Conservation (phyloP, 1,284 basidiomycete species). For the Phylloboletellus chloephorus region DNA sequence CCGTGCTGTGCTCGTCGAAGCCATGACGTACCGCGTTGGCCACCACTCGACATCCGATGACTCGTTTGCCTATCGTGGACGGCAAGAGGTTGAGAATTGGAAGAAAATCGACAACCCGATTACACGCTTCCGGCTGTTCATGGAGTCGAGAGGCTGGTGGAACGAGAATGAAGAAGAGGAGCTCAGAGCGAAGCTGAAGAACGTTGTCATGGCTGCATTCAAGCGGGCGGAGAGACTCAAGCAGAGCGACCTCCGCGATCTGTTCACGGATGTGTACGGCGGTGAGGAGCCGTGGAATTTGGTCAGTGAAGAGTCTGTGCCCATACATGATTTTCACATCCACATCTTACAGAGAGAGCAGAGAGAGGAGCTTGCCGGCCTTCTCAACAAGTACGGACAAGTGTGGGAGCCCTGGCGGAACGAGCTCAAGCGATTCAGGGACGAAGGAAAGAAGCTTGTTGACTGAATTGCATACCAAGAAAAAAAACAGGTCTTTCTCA, state of each 20-base stretch:
- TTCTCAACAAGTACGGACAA: slow-evolving; percentile 81
- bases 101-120: slow-evolving; percentile 88
- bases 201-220: slow-evolving; percentile 74
- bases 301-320: slow-evolving; percentile 42
- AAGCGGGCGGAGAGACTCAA: slow-evolving; percentile 71
- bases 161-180: slow-evolving; percentile 67
- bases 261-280: slow-evolving; percentile 87
- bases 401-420: slow-evolving; percentile 80
- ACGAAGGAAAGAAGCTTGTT: slow-evolving; percentile 59
- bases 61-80: slow-evolving; percentile 83
- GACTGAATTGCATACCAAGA: slow-evolving; percentile 20
- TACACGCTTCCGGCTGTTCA: slow-evolving; percentile 75
- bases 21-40: slow-evolving; percentile 91
- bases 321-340: background rate
- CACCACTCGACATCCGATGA: slow-evolving; percentile 95
- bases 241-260: slow-evolving; percentile 64
- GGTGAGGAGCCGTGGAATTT: slow-evolving; percentile 83
- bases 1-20: slow-evolving; percentile 84
- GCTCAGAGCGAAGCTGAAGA: slow-evolving; percentile 64
- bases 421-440: slow-evolving; percentile 78
- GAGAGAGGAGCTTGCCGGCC: slow-evolving; percentile 65
- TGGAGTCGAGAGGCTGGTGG: slow-evolving; percentile 89
- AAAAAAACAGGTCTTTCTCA: background rate
- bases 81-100: slow-evolving; percentile 81
- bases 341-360: slow-evolving; percentile 64